A percentile compares a stretch with the other conserved stretches of the same genome.
Evolutionary conservation across 2,329 filamentous ascomycete genomes (phyloP).

Genomic region (Sporothrix dimorphospora): DNA sequence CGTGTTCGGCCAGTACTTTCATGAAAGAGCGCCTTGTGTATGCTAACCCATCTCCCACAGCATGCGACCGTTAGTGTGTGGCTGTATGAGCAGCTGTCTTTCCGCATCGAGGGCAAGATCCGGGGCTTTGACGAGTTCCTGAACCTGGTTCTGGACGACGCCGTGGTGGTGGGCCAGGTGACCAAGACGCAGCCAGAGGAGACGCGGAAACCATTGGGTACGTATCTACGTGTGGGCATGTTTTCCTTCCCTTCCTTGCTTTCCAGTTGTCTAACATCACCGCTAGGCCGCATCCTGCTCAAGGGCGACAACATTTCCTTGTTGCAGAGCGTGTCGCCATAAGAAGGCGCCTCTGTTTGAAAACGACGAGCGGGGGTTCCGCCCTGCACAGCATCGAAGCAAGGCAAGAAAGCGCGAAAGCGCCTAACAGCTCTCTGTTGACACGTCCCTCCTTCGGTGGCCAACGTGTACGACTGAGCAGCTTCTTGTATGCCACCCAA

Average conservation of each 20-base stretch:
- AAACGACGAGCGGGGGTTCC: background rate
- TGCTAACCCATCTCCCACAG: conserved; percentile 43
- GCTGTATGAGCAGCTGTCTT: conserved; percentile 94
- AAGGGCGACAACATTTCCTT: conserved; percentile 88
- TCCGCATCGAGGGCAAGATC: conserved; percentile 95
- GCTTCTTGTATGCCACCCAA: no score
- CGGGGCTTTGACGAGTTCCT: conserved; percentile 99
- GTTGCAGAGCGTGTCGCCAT: conserved; percentile 61
- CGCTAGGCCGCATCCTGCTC: conserved; percentile 75
- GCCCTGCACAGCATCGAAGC: background rate
- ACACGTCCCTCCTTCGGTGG: no score
- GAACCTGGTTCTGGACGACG: conserved; percentile 92
- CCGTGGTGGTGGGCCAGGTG: conserved; percentile 84
- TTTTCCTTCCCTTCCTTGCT: background rate
- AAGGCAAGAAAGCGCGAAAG: no score
- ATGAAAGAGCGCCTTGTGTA: background rate
- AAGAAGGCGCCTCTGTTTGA: background rate
- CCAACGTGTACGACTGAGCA: no score
- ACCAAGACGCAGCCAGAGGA: conserved; percentile 79
- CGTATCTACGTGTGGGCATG: conserved; percentile 34
- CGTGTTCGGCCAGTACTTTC: background rate
- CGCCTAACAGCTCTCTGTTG: no score
- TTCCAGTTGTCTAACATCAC: background rate
- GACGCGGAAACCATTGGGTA: conserved; percentile 78
- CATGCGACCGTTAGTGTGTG: conserved; percentile 89